phyloP scores from a whole-genome alignment of 164 flowering plant genomes.

The Protea cynaroides region DNA sequence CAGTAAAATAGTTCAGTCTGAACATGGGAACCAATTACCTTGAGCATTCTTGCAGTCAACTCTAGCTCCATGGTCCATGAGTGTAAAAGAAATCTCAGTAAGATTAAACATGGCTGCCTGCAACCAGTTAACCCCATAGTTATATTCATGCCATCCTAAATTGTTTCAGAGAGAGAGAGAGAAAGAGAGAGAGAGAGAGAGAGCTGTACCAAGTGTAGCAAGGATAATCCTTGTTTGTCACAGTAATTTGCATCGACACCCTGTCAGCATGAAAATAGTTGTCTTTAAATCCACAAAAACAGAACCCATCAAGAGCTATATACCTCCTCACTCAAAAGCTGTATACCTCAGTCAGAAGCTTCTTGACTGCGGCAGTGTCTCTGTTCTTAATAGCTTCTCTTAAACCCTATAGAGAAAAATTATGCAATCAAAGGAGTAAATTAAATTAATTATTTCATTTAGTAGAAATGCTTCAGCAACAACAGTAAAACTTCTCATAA shows the following conservation, averaged over 20 bases:
- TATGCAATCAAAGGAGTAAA: conserved; percentile 1
- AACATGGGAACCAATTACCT: conserved; percentile 37
- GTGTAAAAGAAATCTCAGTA: conserved; percentile 76
- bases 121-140: conserved; percentile 14
- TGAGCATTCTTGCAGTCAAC: conserved; percentile 74
- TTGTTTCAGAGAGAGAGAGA: too few species aligned
- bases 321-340: not conserved
- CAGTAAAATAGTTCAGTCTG: not conserved
- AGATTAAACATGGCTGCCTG: conserved; percentile 94
- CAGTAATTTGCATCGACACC: conserved; percentile 93
- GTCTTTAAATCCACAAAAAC: not conserved
- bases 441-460: not conserved
- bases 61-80: conserved; percentile 84
- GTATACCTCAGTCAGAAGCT: conserved; percentile 71
- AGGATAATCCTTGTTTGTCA: conserved; percentile 87
- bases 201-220: conserved; percentile 80
- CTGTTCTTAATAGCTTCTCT: conserved; percentile 93
- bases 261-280: conserved; percentile 29
- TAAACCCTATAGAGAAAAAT: conserved; percentile 51
- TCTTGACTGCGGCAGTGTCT: conserved; percentile 58
- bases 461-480: not conserved
- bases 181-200: too few species aligned
- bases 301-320: not conserved
- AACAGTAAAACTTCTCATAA: not conserved
- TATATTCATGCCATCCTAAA: not conserved